A percentile compares a stretch with the other conserved stretches of the same genome.
Evolutionary conservation across 768 basidiomycete species (phyloP).

Genomic region (Naematelia aurantialba): DNA sequence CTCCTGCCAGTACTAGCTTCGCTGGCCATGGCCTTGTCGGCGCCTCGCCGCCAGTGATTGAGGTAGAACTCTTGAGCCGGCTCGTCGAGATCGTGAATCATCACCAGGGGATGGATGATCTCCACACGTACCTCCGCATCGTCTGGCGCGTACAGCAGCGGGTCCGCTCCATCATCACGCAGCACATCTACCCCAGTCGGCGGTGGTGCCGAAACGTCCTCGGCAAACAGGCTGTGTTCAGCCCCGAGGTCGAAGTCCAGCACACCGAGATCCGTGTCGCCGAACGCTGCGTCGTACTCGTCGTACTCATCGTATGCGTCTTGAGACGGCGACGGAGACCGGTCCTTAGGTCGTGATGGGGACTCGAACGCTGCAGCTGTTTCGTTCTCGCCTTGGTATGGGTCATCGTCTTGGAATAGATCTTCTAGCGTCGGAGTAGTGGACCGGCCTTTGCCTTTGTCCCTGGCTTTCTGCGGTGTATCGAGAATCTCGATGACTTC

Average conservation of each 20-base stretch:
- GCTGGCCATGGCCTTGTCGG: conserved; percentile 9
- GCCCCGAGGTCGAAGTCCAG: background rate
- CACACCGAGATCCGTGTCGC: background rate
- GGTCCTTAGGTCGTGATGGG: too few species aligned
- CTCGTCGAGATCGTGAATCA: conserved; percentile 1
- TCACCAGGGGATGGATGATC: background rate
- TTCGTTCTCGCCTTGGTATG: too few species aligned
- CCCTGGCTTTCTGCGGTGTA: background rate
- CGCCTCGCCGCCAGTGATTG: conserved; percentile 40
- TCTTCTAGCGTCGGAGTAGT: background rate
- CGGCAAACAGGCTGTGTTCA: background rate
- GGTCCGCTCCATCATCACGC: too few species aligned
- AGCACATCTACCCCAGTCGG: too few species aligned
- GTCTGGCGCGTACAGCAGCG: too few species aligned
- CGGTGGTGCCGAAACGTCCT: background rate
- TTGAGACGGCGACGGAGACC: too few species aligned
- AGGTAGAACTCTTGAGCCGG: conserved; percentile 29
- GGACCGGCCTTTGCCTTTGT: background rate
- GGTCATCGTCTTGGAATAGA: background rate
- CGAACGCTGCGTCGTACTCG: background rate
- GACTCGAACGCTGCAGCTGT: too few species aligned
- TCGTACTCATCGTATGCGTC: too few species aligned
- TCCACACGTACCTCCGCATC: too few species aligned
- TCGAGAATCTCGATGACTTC: background rate
- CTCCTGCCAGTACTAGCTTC: background rate